Conservation (phyloP, 345 rosid species). For the Cardiospermum halicacabum region DNA sequence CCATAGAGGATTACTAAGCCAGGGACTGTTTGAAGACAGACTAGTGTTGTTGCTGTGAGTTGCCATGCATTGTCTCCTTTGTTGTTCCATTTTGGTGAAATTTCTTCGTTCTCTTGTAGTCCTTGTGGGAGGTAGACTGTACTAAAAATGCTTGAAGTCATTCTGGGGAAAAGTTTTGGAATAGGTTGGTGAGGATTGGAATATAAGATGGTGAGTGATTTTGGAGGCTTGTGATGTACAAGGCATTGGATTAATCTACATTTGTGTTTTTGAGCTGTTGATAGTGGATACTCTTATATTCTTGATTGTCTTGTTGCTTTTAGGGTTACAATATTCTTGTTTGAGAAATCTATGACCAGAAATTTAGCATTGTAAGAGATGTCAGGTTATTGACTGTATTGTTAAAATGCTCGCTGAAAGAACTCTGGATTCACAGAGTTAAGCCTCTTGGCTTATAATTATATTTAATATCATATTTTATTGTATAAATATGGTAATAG, state of each 20-base stretch:
- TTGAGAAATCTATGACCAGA: background rate
- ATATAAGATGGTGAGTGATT: slow-evolving; percentile 14
- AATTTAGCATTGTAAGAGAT: too few species aligned
- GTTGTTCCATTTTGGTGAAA: slow-evolving; percentile 39
- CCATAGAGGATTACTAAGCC: slow-evolving; percentile 59
- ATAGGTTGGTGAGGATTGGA: slow-evolving; percentile 3
- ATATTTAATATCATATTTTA: too few species aligned
- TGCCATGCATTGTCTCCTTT: slow-evolving; percentile 60
- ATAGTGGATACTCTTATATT: slow-evolving; percentile 26
- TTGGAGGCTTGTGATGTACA: slow-evolving; percentile 9
- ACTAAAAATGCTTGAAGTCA: background rate
- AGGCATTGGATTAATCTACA: slow-evolving; percentile 30
- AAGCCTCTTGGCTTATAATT: too few species aligned
- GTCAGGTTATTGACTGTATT: too few species aligned
- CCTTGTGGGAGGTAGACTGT: slow-evolving; percentile 14
- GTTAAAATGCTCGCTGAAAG: too few species aligned
- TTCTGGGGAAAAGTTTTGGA: slow-evolving; percentile 11
- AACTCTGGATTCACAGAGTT: too few species aligned
- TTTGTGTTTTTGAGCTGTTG: background rate
- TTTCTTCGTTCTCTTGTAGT: slow-evolving; percentile 14
- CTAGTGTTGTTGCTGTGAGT: slow-evolving; percentile 48
- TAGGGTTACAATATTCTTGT: slow-evolving; percentile 13
- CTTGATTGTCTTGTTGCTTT: slow-evolving; percentile 21
- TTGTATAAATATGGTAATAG: background rate
- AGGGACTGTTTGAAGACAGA: slow-evolving; percentile 58